These are phyloP conservation scores for Lipomyces spencermartinsiae DNA, from an alignment of 805 yeast genomes.

Conservation along the genomic window DNA sequence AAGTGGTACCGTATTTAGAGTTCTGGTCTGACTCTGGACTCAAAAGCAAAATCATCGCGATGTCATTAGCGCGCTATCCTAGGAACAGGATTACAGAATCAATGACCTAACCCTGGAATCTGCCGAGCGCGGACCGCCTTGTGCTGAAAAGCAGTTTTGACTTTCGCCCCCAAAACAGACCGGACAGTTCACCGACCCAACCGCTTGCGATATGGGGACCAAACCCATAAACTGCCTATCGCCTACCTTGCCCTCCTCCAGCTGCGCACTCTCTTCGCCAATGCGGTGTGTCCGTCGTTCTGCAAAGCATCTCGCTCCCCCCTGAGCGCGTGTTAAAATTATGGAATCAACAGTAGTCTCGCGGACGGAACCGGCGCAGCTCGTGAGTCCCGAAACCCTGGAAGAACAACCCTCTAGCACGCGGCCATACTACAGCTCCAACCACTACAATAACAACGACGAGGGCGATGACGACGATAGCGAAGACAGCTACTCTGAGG, in stretches of 20 bases:
- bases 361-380: background rate
- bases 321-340: background rate
- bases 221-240: background rate
- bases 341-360: background rate
- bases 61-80: background rate
- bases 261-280: background rate
- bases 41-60: background rate
- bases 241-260: background rate
- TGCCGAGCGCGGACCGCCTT: no score
- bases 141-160: no score
- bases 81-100: background rate
- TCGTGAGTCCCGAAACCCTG: background rate
- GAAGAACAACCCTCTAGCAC: background rate
- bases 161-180: background rate
- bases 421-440: background rate
- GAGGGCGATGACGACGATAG: background rate
- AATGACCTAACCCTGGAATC: background rate
- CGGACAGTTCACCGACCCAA: no score
- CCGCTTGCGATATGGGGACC: background rate
- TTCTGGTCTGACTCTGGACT: background rate
- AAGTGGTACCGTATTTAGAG: background rate
- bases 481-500: background rate
- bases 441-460: background rate
- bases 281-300: background rate
- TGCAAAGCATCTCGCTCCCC: background rate